Evolutionary conservation across 1,284 basidiomycete species (phyloP), one percentile per base, ranked within the genome.

Genomic region (Papiliotrema fonsecae): DNA sequence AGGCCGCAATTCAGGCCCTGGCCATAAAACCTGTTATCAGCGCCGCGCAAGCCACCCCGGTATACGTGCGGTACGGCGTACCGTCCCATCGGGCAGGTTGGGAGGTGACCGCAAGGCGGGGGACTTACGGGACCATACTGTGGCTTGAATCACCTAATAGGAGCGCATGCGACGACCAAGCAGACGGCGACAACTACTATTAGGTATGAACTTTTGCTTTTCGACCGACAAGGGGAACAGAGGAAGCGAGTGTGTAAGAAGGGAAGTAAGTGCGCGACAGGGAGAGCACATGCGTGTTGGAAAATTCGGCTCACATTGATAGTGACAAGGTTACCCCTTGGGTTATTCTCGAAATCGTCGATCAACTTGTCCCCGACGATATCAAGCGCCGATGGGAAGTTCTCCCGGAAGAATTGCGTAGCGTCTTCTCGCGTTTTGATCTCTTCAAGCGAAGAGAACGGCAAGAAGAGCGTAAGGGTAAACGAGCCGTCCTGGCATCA

Each of bases 1-100:
- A 98, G 81, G 10, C 94, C 94, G 67, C 93, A 97, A 69, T 98
- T 98, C 59, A 98, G 80, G 18, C 94, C 94, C 77, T 98, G 94
- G 21, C 92, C 94, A 72, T 94, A 98, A 77, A 98, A 98, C 42
- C 94, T 94, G 9, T 31, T 28, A 14, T 1, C n/a, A n/a, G n/a
- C n/a, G n/a, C n/a, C n/a, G n/a, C n/a, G n/a, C n/a, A n/a, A n/a
- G n/a, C n/a, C n/a, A n/a, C n/a, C n/a, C n/a, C n/a, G n/a, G n/a
- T n/a, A n/a, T n/a, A n/a, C n/a, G n/a, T n/a, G n/a, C n/a, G n/a
- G n/a, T n/a, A n/a, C n/a, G n/a, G n/a, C n/a, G n/a, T n/a, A n/a
- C n/a, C n/a, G n/a, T n/a, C n/a, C n/a, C n/a, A n/a, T n/a, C n/a
- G n/a, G n/a, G n/a, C n/a, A n/a, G n/a, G n/a, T n/a, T n/a, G n/a